Conservation (phyloP, 495 filamentous ascomycete species). For the Penicillium lividum region DNA sequence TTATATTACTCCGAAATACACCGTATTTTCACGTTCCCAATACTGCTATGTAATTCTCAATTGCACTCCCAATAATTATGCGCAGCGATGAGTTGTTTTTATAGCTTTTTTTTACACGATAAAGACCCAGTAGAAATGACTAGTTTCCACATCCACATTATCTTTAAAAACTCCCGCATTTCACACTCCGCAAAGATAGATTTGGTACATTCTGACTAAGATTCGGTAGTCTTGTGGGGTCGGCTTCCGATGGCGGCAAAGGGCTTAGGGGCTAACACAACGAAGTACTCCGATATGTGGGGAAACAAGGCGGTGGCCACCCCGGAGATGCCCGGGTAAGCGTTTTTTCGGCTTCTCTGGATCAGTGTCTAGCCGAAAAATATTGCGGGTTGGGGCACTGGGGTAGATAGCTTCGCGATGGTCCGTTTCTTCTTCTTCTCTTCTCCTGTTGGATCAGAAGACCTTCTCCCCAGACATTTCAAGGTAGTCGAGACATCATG, state of each 20-base stretch:
- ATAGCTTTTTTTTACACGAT: neutral
- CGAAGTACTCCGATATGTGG: slow-evolving; percentile 20
- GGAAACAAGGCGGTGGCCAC: slow-evolving; percentile 7
- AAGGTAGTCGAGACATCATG: slow-evolving; percentile 23
- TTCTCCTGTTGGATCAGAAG: slow-evolving; percentile 20
- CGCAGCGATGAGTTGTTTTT: neutral
- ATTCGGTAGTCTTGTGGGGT: slow-evolving; percentile 10
- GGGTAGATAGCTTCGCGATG: slow-evolving; percentile 18
- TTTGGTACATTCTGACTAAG: neutral
- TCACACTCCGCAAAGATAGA: neutral
- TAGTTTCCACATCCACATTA: neutral
- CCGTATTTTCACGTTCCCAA: neutral
- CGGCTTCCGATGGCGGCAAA: slow-evolving; percentile 28
- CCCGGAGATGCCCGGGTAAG: slow-evolving; percentile 18
- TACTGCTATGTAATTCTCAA: neutral
- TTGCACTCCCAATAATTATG: neutral
- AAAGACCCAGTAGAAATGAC: too few species aligned
- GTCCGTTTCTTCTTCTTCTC: slow-evolving; percentile 8
- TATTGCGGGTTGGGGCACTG: slow-evolving; percentile 12
- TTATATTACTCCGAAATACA: slow-evolving; percentile 1
- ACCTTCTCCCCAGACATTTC: slow-evolving; percentile 12
- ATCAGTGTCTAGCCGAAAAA: slow-evolving; percentile 21
- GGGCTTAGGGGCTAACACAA: slow-evolving; percentile 13
- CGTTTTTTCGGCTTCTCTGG: slow-evolving; percentile 26
- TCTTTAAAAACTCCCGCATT: neutral